Evolutionary conservation across 345 rosid species (phyloP), one percentile per base, ranked within the genome.

Genomic region (Eucalyptus virginea): DNA sequence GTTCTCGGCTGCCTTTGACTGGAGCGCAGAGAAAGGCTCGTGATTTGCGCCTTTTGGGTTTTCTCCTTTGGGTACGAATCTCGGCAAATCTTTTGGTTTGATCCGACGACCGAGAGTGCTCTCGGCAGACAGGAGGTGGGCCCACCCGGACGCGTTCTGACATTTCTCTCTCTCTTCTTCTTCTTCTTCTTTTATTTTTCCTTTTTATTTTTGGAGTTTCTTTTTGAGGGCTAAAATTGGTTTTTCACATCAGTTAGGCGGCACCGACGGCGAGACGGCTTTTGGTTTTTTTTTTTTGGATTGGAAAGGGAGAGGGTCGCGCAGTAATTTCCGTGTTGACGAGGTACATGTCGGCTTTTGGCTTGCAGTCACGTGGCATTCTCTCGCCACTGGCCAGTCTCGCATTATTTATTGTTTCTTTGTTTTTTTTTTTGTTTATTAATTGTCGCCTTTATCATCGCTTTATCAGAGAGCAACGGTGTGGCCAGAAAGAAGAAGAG

Each of bases 201-300:
- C 6, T 62, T 14, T 62, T 30, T 30, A 6, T 8, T 30, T 65
- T 65, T 15, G 4, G 9, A 62, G 69, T 69, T 8, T 19, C 9
- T 37, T 72, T 37, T 11, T 4, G 26, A 4, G 83, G 83, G 28
- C 45, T 77, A 21, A 72, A 18, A n/a, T 65, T 32, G 37, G 15
- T 32, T n/a, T 65, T 8, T 77, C 12, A 6, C 9, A 72, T 23
- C 4, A 67, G 77, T 77, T 42, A 90, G 88, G 91, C 90, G 91
- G 91, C 93, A 91, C 91, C 91, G 91, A 88, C 90, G 90, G 88
- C 89, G 42, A 37, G 83, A 10, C 83, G 83, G 83, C 47, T 77
- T 21, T 77, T 77, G 13, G 1, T 16, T 37, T 37, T 34, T n/a
- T n/a, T 30, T 11, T 21, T 37, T 34, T 11, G 14, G 83, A 6